Evolutionary conservation across 805 yeast genomes (phyloP).

Genomic region (Yarrowia sp.): DNA sequence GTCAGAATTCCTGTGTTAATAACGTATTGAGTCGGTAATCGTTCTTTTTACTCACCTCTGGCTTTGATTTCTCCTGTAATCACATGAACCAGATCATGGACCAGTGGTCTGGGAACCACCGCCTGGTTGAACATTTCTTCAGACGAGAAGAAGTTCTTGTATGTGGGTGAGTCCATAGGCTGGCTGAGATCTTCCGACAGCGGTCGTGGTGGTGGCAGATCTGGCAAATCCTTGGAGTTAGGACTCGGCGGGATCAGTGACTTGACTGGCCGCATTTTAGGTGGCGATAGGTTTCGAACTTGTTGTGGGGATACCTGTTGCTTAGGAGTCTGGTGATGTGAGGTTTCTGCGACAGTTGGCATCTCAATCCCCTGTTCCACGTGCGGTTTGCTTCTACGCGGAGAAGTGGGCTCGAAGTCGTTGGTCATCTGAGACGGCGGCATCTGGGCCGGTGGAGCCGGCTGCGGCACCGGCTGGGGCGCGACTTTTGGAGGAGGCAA

Average conservation of each 20-base stretch:
- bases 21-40: neutral
- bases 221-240: neutral
- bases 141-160: conserved; percentile 31
- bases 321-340: neutral
- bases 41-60: conserved; percentile 51
- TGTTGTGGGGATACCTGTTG: neutral
- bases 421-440: neutral
- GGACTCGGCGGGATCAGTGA: conserved; percentile 15
- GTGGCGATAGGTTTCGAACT: neutral
- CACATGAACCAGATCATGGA: conserved; percentile 63
- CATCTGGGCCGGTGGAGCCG: neutral
- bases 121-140: conserved; percentile 30
- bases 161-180: neutral
- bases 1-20: conserved; percentile 46
- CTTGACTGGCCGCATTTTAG: conserved; percentile 3
- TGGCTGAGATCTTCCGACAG: neutral
- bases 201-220: neutral
- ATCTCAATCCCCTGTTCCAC: neutral
- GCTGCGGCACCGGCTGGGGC: neutral
- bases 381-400: neutral
- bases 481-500: conserved; percentile 15
- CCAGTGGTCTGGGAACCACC: conserved; percentile 35
- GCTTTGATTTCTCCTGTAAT: conserved; percentile 70
- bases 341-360: neutral
- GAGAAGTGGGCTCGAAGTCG: neutral